Conservation (phyloP, 2,329 filamentous ascomycete species). For the Sordariomycetes sp. region DNA sequence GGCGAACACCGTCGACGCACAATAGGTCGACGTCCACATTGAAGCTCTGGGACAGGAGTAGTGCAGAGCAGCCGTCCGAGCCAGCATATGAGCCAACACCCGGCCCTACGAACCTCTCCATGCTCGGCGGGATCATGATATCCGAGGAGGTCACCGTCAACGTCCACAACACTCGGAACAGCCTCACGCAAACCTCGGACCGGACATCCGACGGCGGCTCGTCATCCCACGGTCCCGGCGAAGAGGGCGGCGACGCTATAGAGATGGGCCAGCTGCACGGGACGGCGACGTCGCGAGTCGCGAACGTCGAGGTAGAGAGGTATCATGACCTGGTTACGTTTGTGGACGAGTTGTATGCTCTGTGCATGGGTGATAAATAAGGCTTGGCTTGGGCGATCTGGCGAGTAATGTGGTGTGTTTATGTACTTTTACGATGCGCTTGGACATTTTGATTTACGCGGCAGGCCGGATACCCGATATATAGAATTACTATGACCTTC, state of each 20-base stretch:
- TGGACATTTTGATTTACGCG: too few relatives aligned
- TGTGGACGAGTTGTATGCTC: conserved; percentile 28
- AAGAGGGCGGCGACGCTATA: conserved; percentile 2
- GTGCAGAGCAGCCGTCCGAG: conserved; percentile 4
- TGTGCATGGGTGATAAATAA: conserved; percentile 8
- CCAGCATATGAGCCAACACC: conserved; percentile 6
- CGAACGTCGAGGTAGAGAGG: conserved; percentile 20
- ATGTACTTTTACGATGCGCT: background rate
- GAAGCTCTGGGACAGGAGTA: conserved; percentile 15
- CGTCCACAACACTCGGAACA: conserved; percentile 10
- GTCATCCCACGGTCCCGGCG: conserved; percentile 2
- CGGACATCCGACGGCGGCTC: background rate
- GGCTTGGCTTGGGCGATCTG: background rate
- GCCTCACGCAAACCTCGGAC: background rate
- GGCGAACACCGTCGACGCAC: conserved; percentile 7
- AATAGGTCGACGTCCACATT: conserved; percentile 17
- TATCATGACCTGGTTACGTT: conserved; percentile 22
- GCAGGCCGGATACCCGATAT: background rate
- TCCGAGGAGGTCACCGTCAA: conserved; percentile 43
- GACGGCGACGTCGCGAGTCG: conserved; percentile 12
- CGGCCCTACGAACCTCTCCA: conserved; percentile 7
- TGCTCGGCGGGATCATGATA: conserved; percentile 45
- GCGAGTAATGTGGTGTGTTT: background rate
- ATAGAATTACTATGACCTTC: background rate
- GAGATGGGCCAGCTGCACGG: conserved; percentile 9